phyloP scores from a whole-genome alignment of 495 filamentous ascomycete genomes.

The Xylaria sp. region DNA sequence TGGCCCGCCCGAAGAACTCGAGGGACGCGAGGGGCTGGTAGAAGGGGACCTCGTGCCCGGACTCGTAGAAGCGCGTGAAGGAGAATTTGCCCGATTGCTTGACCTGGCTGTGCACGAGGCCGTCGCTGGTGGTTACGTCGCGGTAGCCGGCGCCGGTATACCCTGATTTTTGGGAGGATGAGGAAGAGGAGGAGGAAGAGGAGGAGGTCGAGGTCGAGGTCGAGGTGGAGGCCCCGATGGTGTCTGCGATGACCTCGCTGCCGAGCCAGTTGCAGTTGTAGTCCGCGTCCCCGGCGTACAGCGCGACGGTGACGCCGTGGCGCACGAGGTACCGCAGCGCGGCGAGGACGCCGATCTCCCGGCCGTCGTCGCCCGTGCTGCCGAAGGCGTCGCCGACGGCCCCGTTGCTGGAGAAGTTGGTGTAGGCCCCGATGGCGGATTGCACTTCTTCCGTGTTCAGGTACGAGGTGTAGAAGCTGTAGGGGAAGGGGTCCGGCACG shows the following conservation, averaged over 20 bases:
- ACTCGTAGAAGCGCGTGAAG: constrained; percentile 69
- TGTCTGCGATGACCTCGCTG: constrained; percentile 56
- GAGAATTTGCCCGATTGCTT: constrained; percentile 68
- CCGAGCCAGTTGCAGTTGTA: constrained; percentile 71
- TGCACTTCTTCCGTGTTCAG: constrained; percentile 64
- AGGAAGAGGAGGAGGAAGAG: no score
- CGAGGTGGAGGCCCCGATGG: constrained; percentile 50
- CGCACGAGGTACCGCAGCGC: constrained; percentile 58
- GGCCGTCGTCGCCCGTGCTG: constrained; percentile 63
- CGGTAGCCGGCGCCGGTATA: constrained; percentile 59
- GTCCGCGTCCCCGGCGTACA: constrained; percentile 69
- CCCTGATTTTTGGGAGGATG: no score
- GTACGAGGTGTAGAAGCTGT: constrained; percentile 63
- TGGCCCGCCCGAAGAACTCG: constrained; percentile 64
- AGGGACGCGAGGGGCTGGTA: constrained; percentile 71
- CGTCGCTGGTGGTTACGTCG: constrained; percentile 62
- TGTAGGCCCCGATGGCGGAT: constrained; percentile 63
- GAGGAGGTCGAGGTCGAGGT: no score
- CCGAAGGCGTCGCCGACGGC: constrained; percentile 59
- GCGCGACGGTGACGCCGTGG: constrained; percentile 55
- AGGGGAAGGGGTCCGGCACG: constrained; percentile 65
- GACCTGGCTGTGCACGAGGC: constrained; percentile 66
- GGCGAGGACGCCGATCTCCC: constrained; percentile 57
- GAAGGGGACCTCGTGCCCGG: constrained; percentile 73
- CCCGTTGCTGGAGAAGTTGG: constrained; percentile 61